phyloP scores from a whole-genome alignment of 202 grass and related monocot genomes.

The Dendrocalamus latiflorus region DNA sequence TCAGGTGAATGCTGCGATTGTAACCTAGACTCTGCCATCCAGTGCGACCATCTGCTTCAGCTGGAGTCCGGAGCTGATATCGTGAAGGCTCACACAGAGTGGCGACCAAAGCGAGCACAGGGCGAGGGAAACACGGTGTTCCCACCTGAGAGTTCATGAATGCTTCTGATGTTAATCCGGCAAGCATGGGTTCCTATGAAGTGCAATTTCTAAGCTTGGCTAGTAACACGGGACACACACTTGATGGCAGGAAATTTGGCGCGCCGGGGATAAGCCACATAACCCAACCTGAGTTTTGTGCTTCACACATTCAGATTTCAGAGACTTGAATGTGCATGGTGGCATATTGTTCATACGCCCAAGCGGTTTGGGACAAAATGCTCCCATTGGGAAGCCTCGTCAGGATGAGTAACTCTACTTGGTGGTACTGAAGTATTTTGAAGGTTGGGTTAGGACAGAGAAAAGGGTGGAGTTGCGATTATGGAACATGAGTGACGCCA shows the following conservation, averaged over 20 bases:
- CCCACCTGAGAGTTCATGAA: constrained; percentile 43
- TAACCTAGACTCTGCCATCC: constrained; percentile 30
- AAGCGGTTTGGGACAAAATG: background rate
- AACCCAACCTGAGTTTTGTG: background rate
- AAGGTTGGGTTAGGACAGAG: background rate
- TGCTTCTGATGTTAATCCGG: background rate
- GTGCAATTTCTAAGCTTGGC: constrained; percentile 16
- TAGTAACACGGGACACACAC: constrained; percentile 16
- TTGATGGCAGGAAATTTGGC: background rate
- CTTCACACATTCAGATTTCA: background rate
- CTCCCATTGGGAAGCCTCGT: background rate
- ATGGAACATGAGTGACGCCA: background rate
- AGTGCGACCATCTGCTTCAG: constrained; percentile 84
- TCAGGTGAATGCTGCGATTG: constrained; percentile 25
- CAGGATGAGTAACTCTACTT: background rate
- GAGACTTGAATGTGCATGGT: background rate
- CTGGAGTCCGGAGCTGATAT: constrained; percentile 80
- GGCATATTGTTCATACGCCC: background rate
- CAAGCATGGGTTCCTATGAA: background rate
- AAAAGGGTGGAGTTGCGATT: background rate
- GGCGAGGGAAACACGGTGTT: constrained; percentile 42
- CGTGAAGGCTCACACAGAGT: constrained; percentile 69
- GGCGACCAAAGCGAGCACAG: constrained; percentile 60
- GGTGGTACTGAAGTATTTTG: background rate
- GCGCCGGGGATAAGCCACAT: background rate